These are phyloP conservation scores for Glebionis coronaria DNA, from an alignment of 129 eudicot species.

Conservation along the genomic window DNA sequence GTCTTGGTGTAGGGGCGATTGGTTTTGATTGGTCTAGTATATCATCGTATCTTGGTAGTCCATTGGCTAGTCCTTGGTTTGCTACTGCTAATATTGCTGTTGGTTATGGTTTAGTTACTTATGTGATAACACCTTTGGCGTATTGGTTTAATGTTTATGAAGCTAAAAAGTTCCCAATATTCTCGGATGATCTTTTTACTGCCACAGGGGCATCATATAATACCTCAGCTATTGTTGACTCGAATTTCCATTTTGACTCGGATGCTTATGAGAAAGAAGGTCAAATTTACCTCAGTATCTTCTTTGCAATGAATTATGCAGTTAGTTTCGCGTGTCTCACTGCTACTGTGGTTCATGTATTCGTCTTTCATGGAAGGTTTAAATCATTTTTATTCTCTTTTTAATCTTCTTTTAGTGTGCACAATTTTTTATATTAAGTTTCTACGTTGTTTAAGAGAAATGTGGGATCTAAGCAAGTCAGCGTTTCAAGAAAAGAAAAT, in stretches of 20 bases:
- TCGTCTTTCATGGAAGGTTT: conserved; percentile 45
- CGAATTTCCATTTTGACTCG: conserved; percentile 32
- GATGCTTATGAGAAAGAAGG: conserved; percentile 36
- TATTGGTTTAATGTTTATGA: conserved; percentile 37
- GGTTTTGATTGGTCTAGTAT: conserved; percentile 49
- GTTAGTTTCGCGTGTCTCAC: conserved; percentile 49
- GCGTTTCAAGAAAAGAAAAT: conserved; percentile 24
- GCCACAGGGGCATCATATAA: conserved; percentile 38
- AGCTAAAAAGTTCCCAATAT: conserved; percentile 47
- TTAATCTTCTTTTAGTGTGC: background rate
- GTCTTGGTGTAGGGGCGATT: conserved; percentile 43
- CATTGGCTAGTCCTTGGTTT: conserved; percentile 42
- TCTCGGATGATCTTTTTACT: conserved; percentile 32
- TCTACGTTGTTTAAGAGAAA: conserved; percentile 18
- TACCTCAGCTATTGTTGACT: conserved; percentile 33
- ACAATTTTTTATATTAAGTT: background rate
- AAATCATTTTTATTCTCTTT: background rate
- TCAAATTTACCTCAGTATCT: conserved; percentile 46
- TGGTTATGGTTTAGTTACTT: conserved; percentile 37
- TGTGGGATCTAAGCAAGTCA: conserved; percentile 32
- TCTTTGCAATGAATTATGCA: conserved; percentile 54
- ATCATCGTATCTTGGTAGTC: conserved; percentile 35
- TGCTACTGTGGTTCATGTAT: conserved; percentile 45
- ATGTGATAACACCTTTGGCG: conserved; percentile 33
- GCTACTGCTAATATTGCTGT: conserved; percentile 36